Percentiles rank a stretch among this genome's conserved stretches.
These are phyloP conservation scores for Cicer yamashitae DNA, from an alignment of 306 rosid genomes.

Conservation along the genomic window DNA sequence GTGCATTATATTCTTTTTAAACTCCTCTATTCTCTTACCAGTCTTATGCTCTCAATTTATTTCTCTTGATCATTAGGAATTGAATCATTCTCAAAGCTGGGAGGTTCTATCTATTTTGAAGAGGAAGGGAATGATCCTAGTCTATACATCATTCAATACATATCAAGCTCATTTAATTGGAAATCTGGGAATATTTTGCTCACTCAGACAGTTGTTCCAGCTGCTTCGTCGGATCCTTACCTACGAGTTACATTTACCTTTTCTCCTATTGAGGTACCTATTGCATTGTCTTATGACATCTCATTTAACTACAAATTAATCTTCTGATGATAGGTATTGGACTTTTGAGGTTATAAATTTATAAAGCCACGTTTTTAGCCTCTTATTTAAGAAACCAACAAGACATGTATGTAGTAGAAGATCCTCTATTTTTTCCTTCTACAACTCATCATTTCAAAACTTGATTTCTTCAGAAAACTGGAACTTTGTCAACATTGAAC, in stretches of 20 bases:
- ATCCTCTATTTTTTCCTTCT: background rate
- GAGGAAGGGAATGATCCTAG: constrained; percentile 59
- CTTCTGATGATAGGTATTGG: background rate
- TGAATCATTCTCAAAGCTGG: constrained; percentile 90
- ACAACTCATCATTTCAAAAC: background rate
- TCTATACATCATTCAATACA: constrained; percentile 79
- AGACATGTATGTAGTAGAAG: background rate
- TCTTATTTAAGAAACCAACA: constrained; percentile 5
- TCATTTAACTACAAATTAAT: constrained; percentile 9
- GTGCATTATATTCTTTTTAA: constrained; percentile 24
- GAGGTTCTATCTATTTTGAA: constrained; percentile 93
- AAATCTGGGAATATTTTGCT: constrained; percentile 59
- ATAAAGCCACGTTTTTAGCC: background rate
- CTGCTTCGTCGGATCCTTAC: constrained; percentile 67
- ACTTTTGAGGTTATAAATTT: background rate
- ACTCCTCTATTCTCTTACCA: background rate
- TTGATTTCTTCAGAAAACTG: constrained; percentile 51
- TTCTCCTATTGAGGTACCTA: constrained; percentile 54
- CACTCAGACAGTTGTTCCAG: constrained; percentile 63
- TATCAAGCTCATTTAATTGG: constrained; percentile 85
- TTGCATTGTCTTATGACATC: constrained; percentile 28
- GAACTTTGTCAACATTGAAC: constrained; percentile 59
- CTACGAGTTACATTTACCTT: constrained; percentile 60
- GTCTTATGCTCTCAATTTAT: background rate
- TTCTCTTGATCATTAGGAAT: constrained; percentile 53